Evolutionary conservation across 345 rosid species (phyloP), one percentile per base, ranked within the genome.

Genomic region (Pistacia atlantica): DNA sequence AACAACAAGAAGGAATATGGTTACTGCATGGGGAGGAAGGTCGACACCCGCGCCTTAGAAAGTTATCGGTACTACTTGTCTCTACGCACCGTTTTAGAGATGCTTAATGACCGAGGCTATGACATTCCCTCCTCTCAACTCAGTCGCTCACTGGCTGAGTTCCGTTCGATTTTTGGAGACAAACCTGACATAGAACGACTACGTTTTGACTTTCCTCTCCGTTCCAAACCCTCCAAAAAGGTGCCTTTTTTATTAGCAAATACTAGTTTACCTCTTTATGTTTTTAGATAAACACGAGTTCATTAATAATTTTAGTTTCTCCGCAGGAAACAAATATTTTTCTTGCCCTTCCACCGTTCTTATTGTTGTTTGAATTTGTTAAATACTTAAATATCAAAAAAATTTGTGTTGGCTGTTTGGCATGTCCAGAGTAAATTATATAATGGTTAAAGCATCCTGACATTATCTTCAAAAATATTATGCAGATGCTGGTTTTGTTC

Each of bases 91-190:
- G 78, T 79, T 67, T 28, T 79, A 66, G 84, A 86, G 67, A 84
- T 84, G 87, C 82, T 84, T 2, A 71, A 66, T 18, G 84, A 83
- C 80, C 76, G 87, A 14, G 89, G 85, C 28, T 86, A 75, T 54
- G 56, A 25, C 45, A 82, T 83, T 17, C 20, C 79, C 22, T 69
- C 70, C 64, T 56, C 83, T 2, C 87, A 82, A 45, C 55, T 82
- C 22, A 51, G 48, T 65, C 28, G 79, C 54, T 79, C 89, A 3
- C 69, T 83, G 67, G 2, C 74, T 17, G 80, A 80, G 77, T 86
- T 84, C 74, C 78, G 78, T 46, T 25, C 69, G 2, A 42, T 49
- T 18, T 82, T 79, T 55, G 82, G 85, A 6, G 57, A 78, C 51
- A 62, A 73, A 2, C 83, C 81, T 8, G 74, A 80, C 46, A 49